Evolutionary conservation across 345 rosid genomes (phyloP).

Genomic region (Gossypium bickii): DNA sequence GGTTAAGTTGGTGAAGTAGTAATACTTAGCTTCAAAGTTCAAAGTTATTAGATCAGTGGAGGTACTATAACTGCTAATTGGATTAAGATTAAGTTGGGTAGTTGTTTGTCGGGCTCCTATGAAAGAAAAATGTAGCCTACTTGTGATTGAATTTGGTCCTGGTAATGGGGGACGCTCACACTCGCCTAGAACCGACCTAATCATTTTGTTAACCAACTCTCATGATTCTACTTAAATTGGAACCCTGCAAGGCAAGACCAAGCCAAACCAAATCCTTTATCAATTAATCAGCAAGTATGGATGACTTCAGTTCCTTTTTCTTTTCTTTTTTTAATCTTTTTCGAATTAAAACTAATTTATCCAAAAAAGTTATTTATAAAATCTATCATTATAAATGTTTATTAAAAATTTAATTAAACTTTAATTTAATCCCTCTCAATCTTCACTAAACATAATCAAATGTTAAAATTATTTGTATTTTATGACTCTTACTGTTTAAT

Average conservation of each 20-base stretch:
- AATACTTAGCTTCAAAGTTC: constrained; percentile 1
- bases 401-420: too few relatives aligned
- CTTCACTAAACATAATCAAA: too few relatives aligned
- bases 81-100: background rate
- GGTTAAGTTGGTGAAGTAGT: background rate
- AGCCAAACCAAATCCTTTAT: background rate
- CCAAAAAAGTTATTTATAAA: too few relatives aligned
- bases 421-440: too few relatives aligned
- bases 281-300: background rate
- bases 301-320: too few relatives aligned
- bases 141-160: background rate
- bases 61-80: background rate
- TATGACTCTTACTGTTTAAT: too few relatives aligned
- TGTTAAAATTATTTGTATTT: too few relatives aligned
- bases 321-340: too few relatives aligned
- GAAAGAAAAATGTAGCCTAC: background rate
- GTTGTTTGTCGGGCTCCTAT: background rate
- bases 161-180: background rate
- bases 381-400: too few relatives aligned
- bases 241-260: background rate
- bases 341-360: too few relatives aligned
- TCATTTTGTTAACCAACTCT: background rate
- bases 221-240: background rate
- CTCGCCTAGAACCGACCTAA: background rate
- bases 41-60: background rate